Evolutionary conservation across 1,284 basidiomycete species (phyloP), one percentile per base, ranked within the genome.

Genomic region (Flammula alnicola): DNA sequence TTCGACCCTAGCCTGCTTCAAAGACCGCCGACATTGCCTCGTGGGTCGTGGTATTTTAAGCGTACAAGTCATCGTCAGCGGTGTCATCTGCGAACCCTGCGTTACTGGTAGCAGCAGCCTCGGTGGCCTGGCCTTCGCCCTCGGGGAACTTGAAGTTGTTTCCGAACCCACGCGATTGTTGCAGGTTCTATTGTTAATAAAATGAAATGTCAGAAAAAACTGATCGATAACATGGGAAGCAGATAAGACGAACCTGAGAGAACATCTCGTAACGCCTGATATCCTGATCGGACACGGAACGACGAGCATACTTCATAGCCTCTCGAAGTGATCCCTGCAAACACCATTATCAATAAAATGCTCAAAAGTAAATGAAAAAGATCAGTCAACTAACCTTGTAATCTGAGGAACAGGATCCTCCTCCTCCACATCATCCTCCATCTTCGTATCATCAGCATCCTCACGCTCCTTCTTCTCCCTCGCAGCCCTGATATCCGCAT

Each of bases 91-190:
- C 76, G 72, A 95, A 95, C 11, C 87, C 90, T 47, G 89, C 77
- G 51, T 93, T 93, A 40, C 84, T 82, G 29, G 80, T 67, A n/a
- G 79, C 74, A 10, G 74, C 70, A 12, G 77, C 66, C 10, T 73
- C 74, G 35, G 76, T 26, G 17, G 76, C 73, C 45, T 79, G 63
- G 22, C 73, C 77, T 36, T 74, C 67, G 48, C 78, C 76, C 63
- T 98, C 95, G 14, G 97, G 97, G 93, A 99, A 99, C 78, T 93
- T 93, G 85, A 97, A 97, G 66, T 84, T 87, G 68, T 86, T 87
- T 44, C 94, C 94, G 64, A 92, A 90, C 32, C 85, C 89, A 61
- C 90, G 86, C 53, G 89, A 90, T 70, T 95, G 92, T 73, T 93
- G 91, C 54, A 93, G 72, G 68, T 93, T 93, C 86, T 91, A 65